Evolutionary conservation across 1,284 basidiomycete genomes (phyloP).

Genomic region (Ustilago cynodontis): DNA sequence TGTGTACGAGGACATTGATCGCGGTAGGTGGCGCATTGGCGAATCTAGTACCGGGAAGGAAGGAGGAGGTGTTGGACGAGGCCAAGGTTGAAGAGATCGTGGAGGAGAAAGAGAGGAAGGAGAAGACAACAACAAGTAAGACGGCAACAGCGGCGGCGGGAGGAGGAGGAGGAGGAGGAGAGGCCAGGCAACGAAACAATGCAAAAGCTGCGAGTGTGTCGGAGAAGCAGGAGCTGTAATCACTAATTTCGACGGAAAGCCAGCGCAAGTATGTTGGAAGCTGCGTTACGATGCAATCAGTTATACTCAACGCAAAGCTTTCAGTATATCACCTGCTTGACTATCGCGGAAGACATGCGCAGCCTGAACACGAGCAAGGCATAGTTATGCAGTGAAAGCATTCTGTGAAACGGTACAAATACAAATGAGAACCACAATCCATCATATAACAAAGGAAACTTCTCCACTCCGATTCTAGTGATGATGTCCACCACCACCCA

Average conservation of each 20-base stretch:
- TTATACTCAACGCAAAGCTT: neutral
- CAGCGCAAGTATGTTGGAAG: too few species aligned
- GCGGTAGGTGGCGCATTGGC: constrained; percentile 13
- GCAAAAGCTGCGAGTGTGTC: constrained; percentile 10
- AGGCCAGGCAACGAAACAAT: constrained; percentile 27
- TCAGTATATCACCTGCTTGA: neutral
- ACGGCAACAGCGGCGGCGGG: neutral
- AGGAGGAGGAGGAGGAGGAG: neutral
- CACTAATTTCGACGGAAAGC: too few species aligned
- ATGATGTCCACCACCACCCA: constrained; percentile 26
- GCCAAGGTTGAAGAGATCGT: constrained; percentile 16
- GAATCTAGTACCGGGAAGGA: constrained; percentile 27
- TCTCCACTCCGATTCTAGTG: too few species aligned
- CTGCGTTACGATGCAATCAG: too few species aligned
- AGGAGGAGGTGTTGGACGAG: constrained; percentile 27
- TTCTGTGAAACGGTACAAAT: constrained; percentile 23
- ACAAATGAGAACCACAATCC: constrained; percentile 23
- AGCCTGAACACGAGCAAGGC: too few species aligned
- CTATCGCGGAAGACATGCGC: too few species aligned
- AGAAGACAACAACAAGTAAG: neutral
- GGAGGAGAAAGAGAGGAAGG: constrained; percentile 9
- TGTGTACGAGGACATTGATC: constrained; percentile 40
- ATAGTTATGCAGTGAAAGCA: neutral
- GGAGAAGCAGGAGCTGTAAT: constrained; percentile 34
- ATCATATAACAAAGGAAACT: too few species aligned